Evolutionary conservation across 768 basidiomycete genomes (phyloP).

Genomic region (Phlebiopsis flavidoalba): DNA sequence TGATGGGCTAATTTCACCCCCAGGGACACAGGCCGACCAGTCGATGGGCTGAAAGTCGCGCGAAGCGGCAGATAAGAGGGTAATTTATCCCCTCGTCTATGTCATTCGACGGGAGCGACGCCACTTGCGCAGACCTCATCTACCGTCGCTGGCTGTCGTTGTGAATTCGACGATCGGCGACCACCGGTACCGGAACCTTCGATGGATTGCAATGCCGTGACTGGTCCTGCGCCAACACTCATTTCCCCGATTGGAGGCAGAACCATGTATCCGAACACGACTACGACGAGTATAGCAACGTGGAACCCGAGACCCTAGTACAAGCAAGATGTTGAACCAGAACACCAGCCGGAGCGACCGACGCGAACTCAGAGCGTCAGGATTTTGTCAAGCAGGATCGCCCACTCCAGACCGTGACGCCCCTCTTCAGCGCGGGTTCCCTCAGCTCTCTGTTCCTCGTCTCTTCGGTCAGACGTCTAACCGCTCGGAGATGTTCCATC

Average conservation of each 20-base stretch:
- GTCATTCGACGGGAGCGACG: constrained; percentile 71
- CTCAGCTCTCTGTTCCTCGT: constrained; percentile 66
- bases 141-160: constrained; percentile 83
- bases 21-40: constrained; percentile 32
- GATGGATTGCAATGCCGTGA: background rate
- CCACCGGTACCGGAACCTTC: background rate
- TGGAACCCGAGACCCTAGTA: background rate
- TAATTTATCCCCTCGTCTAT: constrained; percentile 81
- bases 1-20: background rate
- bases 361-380: constrained; percentile 28
- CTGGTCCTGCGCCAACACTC: background rate
- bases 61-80: constrained; percentile 88
- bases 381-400: constrained; percentile 65
- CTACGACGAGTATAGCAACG: background rate
- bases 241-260: background rate
- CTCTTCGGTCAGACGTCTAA: constrained; percentile 55
- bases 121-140: constrained; percentile 64
- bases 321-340: background rate
- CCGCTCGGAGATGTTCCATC: constrained; percentile 58
- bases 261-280: background rate
- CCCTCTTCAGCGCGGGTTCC: constrained; percentile 62
- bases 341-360: background rate
- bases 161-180: constrained; percentile 20
- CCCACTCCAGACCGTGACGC: constrained; percentile 77
- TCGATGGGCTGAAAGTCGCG: constrained; percentile 53